Evolutionary conservation across 371 early-diverging fungal species (phyloP), one percentile per base, ranked within the genome.

Genomic region (Zychaea mexicana): DNA sequence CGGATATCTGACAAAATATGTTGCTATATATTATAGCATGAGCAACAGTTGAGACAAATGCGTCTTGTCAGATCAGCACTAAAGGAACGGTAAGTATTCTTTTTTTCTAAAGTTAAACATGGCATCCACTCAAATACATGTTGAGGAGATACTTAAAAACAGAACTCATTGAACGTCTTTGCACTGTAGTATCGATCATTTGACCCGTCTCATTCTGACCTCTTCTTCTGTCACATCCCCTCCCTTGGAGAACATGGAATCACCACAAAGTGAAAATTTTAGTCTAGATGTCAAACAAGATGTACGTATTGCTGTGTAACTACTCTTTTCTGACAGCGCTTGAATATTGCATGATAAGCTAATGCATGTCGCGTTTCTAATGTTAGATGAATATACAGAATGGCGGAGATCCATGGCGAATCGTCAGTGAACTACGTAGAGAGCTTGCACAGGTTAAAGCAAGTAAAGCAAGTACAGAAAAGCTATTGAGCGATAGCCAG

Each of bases 161-260:
- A 24, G 9, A 8, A 22, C n/a, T 45, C 19, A 0, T n/a, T 6
- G 21, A 8, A 31, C 47, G 9, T 22, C 36, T 21, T 47, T 36
- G 9, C 47, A n/a, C n/a, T n/a, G n/a, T n/a, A 70, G 81, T 45
- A 81, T 78, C 36, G 78, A 81, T 45, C 93, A 96, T 57, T 71
- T 96, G 46, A 94, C 94, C 5, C 86, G 88, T 24, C 72, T 94
- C 30, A 96, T 96, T 57, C 67, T 96, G 59, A 94, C 91, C 0
- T 89, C 90, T 0, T 74, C 81, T 7, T 87, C 90, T 4, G 82
- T 89, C 24, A 78, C 52, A 2, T 3, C 27, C 19, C 47, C 24
- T 27, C 46, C 31, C 47, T 13, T 3, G n/a, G 24, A 21, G 10
- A 21, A 17, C 13, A 38, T 21, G 21, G 55, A 62, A 36, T 32